A percentile compares a stretch with the other conserved stretches of the same genome.
Conservation (phyloP, 768 basidiomycete genomes). For the Scleroderma bovista region DNA sequence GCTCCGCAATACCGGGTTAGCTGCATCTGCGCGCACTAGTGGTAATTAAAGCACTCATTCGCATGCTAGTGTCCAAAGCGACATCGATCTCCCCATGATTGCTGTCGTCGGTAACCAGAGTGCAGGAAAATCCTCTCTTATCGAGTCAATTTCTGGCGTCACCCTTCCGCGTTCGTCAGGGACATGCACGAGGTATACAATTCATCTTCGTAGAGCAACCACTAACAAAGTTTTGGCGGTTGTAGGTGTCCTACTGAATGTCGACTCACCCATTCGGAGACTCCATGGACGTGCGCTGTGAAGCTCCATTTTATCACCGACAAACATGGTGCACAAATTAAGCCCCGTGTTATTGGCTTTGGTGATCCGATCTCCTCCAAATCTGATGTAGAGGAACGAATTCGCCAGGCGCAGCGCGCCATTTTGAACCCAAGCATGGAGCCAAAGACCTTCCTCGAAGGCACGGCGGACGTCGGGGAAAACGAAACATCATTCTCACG, state of each 20-base stretch:
- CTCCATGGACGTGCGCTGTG: slow-evolving; percentile 47
- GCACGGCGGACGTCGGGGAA: neutral
- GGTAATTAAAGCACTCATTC: neutral
- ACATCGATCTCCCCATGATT: slow-evolving; percentile 70
- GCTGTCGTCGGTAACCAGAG: slow-evolving; percentile 73
- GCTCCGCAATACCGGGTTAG: slow-evolving; percentile 57
- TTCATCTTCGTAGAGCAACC: too few species aligned
- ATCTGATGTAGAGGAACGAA: slow-evolving; percentile 55
- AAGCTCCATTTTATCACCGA: slow-evolving; percentile 44
- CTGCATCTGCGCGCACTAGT: too few species aligned
- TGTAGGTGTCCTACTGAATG: slow-evolving; percentile 55
- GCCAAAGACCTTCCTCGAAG: slow-evolving; percentile 8
- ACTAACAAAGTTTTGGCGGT: neutral
- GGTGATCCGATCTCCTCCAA: slow-evolving; percentile 47
- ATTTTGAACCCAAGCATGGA: slow-evolving; percentile 61
- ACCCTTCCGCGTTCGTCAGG: slow-evolving; percentile 64
- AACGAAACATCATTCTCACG: slow-evolving; percentile 35
- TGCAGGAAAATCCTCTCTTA: slow-evolving; percentile 72
- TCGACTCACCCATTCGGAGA: slow-evolving; percentile 37
- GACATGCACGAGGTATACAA: slow-evolving; percentile 61
- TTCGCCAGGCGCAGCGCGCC: slow-evolving; percentile 59
- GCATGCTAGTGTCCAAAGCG: slow-evolving; percentile 51
- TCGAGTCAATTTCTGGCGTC: slow-evolving; percentile 72
- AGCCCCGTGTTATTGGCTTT: slow-evolving; percentile 35
- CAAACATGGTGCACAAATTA: slow-evolving; percentile 29